Conservation (phyloP, 345 rosid species). For the Lenwebbia sp. region DNA sequence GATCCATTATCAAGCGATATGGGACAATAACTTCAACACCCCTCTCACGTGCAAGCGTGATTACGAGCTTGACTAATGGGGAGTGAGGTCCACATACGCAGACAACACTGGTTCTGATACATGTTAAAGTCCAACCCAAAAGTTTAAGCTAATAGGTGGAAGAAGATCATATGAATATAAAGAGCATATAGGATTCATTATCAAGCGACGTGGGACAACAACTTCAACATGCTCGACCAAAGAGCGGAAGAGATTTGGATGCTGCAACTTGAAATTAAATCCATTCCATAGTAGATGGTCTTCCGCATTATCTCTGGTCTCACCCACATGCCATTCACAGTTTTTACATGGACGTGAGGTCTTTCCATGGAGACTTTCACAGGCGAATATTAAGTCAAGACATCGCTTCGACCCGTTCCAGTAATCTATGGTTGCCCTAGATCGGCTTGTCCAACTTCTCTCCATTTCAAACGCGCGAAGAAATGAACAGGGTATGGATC, state of each 20-base stretch:
- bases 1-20: too few species aligned
- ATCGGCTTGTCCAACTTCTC: background rate
- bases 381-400: background rate
- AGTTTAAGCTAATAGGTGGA: too few species aligned
- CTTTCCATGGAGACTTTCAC: background rate
- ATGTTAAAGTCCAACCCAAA: too few species aligned
- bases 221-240: too few species aligned
- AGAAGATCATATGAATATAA: too few species aligned
- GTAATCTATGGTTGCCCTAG: background rate
- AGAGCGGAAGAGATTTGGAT: background rate
- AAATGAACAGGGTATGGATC: background rate
- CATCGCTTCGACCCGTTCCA: background rate
- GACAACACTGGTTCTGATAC: too few species aligned
- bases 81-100: too few species aligned
- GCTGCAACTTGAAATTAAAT: background rate
- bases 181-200: too few species aligned
- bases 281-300: background rate
- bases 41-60: too few species aligned
- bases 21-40: too few species aligned
- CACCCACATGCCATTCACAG: background rate
- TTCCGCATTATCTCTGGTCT: background rate
- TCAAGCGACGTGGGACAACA: too few species aligned
- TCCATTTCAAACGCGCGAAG: background rate
- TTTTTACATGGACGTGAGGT: background rate
- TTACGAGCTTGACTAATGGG: too few species aligned